Evolutionary conservation across 306 rosid species (phyloP).

Genomic region (Morella rubra): DNA sequence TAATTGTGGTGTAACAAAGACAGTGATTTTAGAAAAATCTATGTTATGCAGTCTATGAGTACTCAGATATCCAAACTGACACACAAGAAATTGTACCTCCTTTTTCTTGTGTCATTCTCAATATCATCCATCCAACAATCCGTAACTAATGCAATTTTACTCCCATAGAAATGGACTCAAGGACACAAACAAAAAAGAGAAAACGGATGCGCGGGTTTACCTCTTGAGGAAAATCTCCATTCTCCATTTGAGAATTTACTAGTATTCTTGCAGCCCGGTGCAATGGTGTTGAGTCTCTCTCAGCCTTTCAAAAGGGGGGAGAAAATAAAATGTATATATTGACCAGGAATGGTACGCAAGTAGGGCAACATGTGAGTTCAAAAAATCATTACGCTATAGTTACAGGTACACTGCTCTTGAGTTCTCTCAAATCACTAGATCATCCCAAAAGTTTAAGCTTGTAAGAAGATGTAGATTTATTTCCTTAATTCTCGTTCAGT

Average conservation of each 20-base stretch:
- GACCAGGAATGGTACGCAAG: background rate
- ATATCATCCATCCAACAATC: background rate
- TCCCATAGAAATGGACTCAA: background rate
- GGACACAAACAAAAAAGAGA: background rate
- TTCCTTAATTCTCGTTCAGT: too few species aligned
- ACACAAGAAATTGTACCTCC: background rate
- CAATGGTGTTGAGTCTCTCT: conserved; percentile 69
- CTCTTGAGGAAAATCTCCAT: conserved; percentile 86
- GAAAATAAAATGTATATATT: background rate
- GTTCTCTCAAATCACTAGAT: too few species aligned
- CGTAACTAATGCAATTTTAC: background rate
- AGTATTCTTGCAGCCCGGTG: conserved; percentile 68
- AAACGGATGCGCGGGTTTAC: conserved; percentile 30
- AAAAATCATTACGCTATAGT: background rate
- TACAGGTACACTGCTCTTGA: too few species aligned
- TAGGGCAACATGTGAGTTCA: background rate
- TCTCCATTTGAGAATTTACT: conserved; percentile 78
- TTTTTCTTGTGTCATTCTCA: background rate
- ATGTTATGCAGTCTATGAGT: background rate
- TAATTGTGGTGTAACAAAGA: background rate
- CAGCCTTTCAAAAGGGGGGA: conserved; percentile 42
- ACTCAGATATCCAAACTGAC: background rate
- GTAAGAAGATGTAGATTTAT: too few species aligned
- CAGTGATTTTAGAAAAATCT: background rate
- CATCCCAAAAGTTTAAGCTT: too few species aligned